These are phyloP conservation scores for Leishmania guyanensis DNA, from an alignment of 208 protist species.

Conservation along the genomic window DNA sequence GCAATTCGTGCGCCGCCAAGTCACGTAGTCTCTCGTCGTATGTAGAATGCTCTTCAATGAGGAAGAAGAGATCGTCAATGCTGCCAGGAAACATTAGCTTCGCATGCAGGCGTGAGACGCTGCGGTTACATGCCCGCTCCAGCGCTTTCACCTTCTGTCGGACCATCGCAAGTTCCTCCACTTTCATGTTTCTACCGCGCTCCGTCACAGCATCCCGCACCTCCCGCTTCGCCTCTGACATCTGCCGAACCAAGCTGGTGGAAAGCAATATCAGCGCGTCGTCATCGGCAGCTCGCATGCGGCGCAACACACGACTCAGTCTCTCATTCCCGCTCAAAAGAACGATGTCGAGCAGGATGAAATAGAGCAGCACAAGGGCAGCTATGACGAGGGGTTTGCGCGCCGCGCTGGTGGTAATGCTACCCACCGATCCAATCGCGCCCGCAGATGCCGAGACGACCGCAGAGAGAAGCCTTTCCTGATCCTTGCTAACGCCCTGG, in stretches of 20 bases:
- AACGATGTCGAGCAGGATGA: constrained; percentile 61
- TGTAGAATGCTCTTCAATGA: constrained; percentile 71
- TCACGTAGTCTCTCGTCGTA: constrained; percentile 55
- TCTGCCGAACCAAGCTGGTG: constrained; percentile 34
- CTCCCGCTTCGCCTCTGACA: constrained; percentile 17
- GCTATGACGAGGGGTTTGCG: constrained; percentile 31
- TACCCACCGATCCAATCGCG: constrained; percentile 1
- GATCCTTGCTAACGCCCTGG: background rate
- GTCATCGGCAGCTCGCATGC: constrained; percentile 42
- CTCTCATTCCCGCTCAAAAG: constrained; percentile 38
- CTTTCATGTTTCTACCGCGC: background rate
- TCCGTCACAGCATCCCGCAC: constrained; percentile 9
- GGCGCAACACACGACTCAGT: constrained; percentile 30
- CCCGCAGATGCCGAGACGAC: constrained; percentile 4
- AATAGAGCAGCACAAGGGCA: constrained; percentile 58
- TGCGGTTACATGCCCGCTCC: constrained; percentile 37
- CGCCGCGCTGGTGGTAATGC: constrained; percentile 5
- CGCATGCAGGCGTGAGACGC: constrained; percentile 42
- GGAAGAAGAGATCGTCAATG: constrained; percentile 69
- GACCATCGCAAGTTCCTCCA: constrained; percentile 28
- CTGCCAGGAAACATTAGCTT: constrained; percentile 49
- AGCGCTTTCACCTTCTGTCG: constrained; percentile 30
- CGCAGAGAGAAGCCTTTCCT: constrained; percentile 10
- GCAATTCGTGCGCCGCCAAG: constrained; percentile 52
- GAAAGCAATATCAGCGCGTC: constrained; percentile 51